Percentiles rank a stretch among this genome's conserved stretches.
phyloP scores from a whole-genome alignment of 495 filamentous ascomycete species.

The Arthonia radiata region DNA sequence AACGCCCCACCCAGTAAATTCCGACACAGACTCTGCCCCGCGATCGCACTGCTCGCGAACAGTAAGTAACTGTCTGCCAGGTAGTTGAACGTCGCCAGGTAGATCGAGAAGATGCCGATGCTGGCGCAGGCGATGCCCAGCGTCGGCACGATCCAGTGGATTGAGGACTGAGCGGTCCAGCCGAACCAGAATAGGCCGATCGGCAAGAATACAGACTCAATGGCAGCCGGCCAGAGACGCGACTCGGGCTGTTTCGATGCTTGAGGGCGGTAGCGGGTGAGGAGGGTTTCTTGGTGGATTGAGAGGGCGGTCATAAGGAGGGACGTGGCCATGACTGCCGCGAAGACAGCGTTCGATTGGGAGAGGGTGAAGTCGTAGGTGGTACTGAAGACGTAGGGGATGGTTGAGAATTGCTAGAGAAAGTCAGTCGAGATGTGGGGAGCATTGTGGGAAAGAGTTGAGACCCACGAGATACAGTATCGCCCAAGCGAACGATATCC shows the following conservation, averaged over 20 bases:
- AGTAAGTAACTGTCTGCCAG: slow-evolving; percentile 74
- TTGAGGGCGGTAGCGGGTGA: slow-evolving; percentile 15
- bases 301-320: slow-evolving; percentile 45
- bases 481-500: slow-evolving; percentile 79
- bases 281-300: slow-evolving; percentile 43
- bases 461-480: slow-evolving; percentile 80
- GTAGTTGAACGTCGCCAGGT: slow-evolving; percentile 83
- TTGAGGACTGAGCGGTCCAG: slow-evolving; percentile 38
- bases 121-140: slow-evolving; percentile 49
- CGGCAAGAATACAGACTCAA: slow-evolving; percentile 43
- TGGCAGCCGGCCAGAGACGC: slow-evolving; percentile 61
- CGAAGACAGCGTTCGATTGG: slow-evolving; percentile 48
- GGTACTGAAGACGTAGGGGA: slow-evolving; percentile 51
- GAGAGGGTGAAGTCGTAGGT: slow-evolving; percentile 45
- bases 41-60: slow-evolving; percentile 67
- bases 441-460: too few relatives aligned
- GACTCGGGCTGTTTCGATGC: slow-evolving; percentile 39
- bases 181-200: slow-evolving; percentile 67
- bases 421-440: too few relatives aligned
- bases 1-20: slow-evolving; percentile 72
- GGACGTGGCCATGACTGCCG: slow-evolving; percentile 43
- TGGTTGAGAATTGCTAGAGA: slow-evolving; percentile 45
- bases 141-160: slow-evolving; percentile 57
- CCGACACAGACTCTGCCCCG: slow-evolving; percentile 62
- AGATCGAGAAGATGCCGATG: slow-evolving; percentile 74